phyloP scores from a whole-genome alignment of 345 rosid species.

The Chamaenerion angustifolium region DNA sequence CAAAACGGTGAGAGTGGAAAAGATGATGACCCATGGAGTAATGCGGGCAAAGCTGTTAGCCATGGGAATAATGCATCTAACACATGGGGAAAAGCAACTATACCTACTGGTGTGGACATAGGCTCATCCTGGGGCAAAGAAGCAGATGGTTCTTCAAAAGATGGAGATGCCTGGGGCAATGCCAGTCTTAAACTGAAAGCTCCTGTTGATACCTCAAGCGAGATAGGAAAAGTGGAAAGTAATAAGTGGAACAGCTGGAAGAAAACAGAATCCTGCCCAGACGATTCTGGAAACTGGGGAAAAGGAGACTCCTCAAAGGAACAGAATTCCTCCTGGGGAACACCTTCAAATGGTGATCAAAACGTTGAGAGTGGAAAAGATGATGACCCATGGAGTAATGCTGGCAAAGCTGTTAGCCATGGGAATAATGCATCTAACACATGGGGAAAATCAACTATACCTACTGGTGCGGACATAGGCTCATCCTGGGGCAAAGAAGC shows the following conservation, averaged over 20 bases:
- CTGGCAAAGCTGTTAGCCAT: conserved; percentile 21
- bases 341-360: conserved; percentile 28
- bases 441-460: conserved; percentile 31
- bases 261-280: background rate
- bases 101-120: conserved; percentile 10
- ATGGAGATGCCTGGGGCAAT: conserved; percentile 7
- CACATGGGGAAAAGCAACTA: conserved; percentile 34
- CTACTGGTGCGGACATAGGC: conserved; percentile 11
- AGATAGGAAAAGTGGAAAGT: conserved; percentile 1
- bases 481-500: conserved; percentile 10
- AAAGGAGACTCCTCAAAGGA: conserved; percentile 1
- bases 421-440: conserved; percentile 20
- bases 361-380: conserved; percentile 24
- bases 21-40: conserved; percentile 37
- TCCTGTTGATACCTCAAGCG: conserved; percentile 7
- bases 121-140: conserved; percentile 8
- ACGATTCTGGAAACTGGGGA: conserved; percentile 1
- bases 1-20: conserved; percentile 29
- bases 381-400: conserved; percentile 41
- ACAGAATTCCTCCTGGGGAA: conserved; percentile 40
- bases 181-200: conserved; percentile 1
- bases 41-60: conserved; percentile 22
- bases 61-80: conserved; percentile 20
- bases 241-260: conserved; percentile 6
- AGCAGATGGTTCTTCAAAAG: conserved; percentile 7